These are phyloP conservation scores for Coemansia guatemalensis DNA, from an alignment of 192 early-diverging fungal genomes.

Conservation along the genomic window DNA sequence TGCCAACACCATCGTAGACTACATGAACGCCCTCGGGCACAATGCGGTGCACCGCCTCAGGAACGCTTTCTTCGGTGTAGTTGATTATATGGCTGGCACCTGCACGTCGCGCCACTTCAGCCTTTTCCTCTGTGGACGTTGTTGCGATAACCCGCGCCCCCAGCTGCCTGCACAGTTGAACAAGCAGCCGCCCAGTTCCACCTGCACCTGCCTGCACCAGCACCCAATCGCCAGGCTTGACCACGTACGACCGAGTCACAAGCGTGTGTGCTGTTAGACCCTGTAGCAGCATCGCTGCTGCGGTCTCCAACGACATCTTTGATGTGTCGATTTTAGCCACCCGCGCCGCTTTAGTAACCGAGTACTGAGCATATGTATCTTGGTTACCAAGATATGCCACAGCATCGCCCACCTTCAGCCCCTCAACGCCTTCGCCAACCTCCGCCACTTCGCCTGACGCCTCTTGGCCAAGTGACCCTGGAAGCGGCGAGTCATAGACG, in stretches of 20 bases:
- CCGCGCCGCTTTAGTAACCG: conserved; percentile 36
- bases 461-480: conserved; percentile 76
- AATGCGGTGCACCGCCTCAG: conserved; percentile 67
- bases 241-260: conserved; percentile 66
- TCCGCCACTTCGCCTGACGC: conserved; percentile 76
- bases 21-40: conserved; percentile 75
- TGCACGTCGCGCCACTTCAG: conserved; percentile 53
- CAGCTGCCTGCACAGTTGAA: conserved; percentile 69
- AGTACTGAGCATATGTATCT: conserved; percentile 76
- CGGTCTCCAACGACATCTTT: conserved; percentile 57
- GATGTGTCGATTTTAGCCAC: conserved; percentile 56
- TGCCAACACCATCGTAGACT: conserved; percentile 93
- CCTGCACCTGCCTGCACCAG: conserved; percentile 91
- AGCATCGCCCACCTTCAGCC: conserved; percentile 73
- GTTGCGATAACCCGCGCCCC: conserved; percentile 92
- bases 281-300: conserved; percentile 71
- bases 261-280: conserved; percentile 81
- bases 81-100: conserved; percentile 76
- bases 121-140: conserved; percentile 71
- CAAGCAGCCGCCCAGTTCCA: conserved; percentile 78
- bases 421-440: conserved; percentile 64
- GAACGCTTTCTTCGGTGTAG: conserved; percentile 68
- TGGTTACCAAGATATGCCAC: conserved; percentile 69
- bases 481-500: conserved; percentile 65
- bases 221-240: conserved; percentile 73